Percentiles rank a stretch among this genome's conserved stretches.
Evolutionary conservation across 352 stramenopile species (phyloP).

Genomic region (Lagenidium giganteum): DNA sequence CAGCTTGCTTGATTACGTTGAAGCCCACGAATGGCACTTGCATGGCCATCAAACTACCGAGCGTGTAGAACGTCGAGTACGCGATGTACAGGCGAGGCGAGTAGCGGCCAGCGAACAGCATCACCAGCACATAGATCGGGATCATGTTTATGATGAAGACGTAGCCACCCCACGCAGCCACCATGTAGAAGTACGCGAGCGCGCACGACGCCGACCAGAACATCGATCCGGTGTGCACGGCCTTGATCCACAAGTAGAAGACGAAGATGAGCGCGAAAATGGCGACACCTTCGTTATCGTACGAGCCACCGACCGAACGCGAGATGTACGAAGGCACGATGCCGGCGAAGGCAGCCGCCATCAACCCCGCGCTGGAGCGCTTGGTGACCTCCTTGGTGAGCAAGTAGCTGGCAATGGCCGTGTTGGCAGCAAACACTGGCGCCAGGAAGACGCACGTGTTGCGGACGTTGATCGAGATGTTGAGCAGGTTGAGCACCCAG

Average conservation of each 20-base stretch:
- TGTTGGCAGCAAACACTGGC: conserved; percentile 88
- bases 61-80: conserved; percentile 96
- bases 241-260: conserved; percentile 97
- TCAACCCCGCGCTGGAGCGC: conserved; percentile 81
- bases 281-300: conserved; percentile 98
- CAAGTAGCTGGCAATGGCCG: conserved; percentile 85
- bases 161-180: conserved; percentile 95
- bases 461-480: conserved; percentile 91
- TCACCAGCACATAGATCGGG: conserved; percentile 92
- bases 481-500: conserved; percentile 87
- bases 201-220: conserved; percentile 73
- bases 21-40: conserved; percentile 98
- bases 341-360: conserved; percentile 93
- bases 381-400: conserved; percentile 90
- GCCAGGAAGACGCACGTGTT: conserved; percentile 92
- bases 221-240: conserved; percentile 89
- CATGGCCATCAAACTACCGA: conserved; percentile 96
- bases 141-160: conserved; percentile 99
- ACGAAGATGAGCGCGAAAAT: conserved; percentile 97
- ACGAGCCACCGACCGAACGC: conserved; percentile 94
- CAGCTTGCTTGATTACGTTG: conserved; percentile 90
- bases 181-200: conserved; percentile 98
- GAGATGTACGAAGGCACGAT: conserved; percentile 98
- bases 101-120: conserved; percentile 92
- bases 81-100: conserved; percentile 94